Conservation (phyloP, 192 early-diverging fungal genomes). For the Oehlia diaphana region DNA sequence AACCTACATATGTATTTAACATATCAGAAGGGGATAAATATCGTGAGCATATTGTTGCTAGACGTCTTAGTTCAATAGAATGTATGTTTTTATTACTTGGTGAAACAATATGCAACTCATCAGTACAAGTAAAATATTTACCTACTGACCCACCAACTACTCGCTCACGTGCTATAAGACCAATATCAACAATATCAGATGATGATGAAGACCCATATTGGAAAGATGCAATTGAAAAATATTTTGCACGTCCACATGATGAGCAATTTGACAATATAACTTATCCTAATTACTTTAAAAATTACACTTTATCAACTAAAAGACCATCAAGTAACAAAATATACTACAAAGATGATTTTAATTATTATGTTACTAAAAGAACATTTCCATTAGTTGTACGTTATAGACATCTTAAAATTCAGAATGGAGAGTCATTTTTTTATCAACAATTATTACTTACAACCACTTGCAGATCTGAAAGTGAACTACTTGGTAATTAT, state of each 20-base stretch:
- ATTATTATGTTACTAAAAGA: neutral
- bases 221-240: neutral
- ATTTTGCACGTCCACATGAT: neutral
- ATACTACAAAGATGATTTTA: too few species aligned
- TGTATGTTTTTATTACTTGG: conserved; percentile 3
- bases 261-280: neutral
- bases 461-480: neutral
- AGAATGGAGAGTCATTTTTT: too few species aligned
- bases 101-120: conserved; percentile 18
- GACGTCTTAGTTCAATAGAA: conserved; percentile 1
- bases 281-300: neutral
- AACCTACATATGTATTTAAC: too few species aligned
- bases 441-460: too few species aligned
- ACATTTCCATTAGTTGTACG: too few species aligned
- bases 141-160: neutral
- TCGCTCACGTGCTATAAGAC: neutral
- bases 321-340: neutral
- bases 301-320: neutral
- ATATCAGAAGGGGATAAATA: too few species aligned
- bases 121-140: neutral
- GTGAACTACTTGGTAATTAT: neutral
- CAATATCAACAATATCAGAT: neutral
- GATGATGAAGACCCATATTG: neutral
- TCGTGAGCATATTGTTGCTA: neutral
- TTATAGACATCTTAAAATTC: too few species aligned